Conservation (phyloP, 2,329 filamentous ascomycete species). For the Phoma sp. region DNA sequence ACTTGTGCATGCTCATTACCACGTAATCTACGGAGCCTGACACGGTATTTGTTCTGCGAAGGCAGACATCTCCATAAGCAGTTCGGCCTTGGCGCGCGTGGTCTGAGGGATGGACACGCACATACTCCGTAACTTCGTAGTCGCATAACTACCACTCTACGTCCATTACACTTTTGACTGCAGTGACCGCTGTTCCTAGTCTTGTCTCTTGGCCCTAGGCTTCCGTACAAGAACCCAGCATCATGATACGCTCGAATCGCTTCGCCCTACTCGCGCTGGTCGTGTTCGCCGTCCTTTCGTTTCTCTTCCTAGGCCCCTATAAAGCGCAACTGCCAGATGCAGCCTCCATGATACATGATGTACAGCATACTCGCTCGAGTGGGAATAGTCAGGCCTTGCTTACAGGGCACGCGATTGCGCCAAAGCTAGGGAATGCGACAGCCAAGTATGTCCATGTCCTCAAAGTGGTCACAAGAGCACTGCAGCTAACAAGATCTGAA, state of each 20-base stretch:
- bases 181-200: neutral
- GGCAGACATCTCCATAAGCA: neutral
- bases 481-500: conserved; percentile 8
- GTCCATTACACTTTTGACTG: neutral
- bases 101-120: conserved; percentile 3
- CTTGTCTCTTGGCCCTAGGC: neutral
- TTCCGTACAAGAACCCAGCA: neutral
- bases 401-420: conserved; percentile 74
- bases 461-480: neutral
- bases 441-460: conserved; percentile 58
- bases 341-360: conserved; percentile 22
- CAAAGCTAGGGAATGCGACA: conserved; percentile 82
- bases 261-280: conserved; percentile 57
- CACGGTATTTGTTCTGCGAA: neutral
- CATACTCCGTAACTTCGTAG: no score
- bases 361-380: conserved; percentile 28
- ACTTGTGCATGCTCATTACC: neutral
- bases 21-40: neutral
- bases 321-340: conserved; percentile 48
- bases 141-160: neutral
- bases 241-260: conserved; percentile 45
- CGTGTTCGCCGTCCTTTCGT: conserved; percentile 62
- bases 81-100: conserved; percentile 8
- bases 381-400: conserved; percentile 48
- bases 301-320: conserved; percentile 66